Evolutionary conservation across 805 yeast species (phyloP).

Genomic region (Wickerhamomyces silvicola): DNA sequence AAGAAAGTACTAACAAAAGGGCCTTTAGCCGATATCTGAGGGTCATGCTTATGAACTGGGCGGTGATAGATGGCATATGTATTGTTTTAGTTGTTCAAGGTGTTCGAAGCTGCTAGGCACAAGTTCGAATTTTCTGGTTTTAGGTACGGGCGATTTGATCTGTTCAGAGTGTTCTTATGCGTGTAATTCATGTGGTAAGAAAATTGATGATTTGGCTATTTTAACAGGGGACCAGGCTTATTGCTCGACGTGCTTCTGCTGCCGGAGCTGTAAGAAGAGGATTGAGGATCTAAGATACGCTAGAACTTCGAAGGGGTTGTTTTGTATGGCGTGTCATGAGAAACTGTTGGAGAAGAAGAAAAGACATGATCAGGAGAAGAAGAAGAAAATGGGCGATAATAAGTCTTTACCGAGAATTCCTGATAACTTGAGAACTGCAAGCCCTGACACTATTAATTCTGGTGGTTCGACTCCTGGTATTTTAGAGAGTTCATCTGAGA

Average conservation of each 20-base stretch:
- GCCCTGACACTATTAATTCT: constrained; percentile 15
- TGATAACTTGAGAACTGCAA: constrained; percentile 3
- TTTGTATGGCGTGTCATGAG: constrained; percentile 91
- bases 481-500: constrained; percentile 2
- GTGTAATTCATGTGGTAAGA: constrained; percentile 77
- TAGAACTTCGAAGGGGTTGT: constrained; percentile 84
- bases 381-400: constrained; percentile 11
- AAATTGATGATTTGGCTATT: constrained; percentile 89
- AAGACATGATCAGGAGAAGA: constrained; percentile 41
- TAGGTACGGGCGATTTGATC: constrained; percentile 88
- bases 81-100: constrained; percentile 85
- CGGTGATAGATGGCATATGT: constrained; percentile 92
- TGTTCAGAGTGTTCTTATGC: constrained; percentile 91
- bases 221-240: constrained; percentile 93
- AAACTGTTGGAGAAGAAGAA: constrained; percentile 70
- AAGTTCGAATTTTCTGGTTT: constrained; percentile 80
- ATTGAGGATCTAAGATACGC: constrained; percentile 90
- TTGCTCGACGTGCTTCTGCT: constrained; percentile 83
- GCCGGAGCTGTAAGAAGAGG: constrained; percentile 78
- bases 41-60: constrained; percentile 96
- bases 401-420: constrained; percentile 21
- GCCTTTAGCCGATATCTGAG: constrained; percentile 66
- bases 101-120: constrained; percentile 77
- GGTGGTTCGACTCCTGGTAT: constrained; percentile 11
- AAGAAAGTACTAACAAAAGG: no score